Evolutionary conservation across 805 yeast genomes (phyloP).

Genomic region (Candida awuae): DNA sequence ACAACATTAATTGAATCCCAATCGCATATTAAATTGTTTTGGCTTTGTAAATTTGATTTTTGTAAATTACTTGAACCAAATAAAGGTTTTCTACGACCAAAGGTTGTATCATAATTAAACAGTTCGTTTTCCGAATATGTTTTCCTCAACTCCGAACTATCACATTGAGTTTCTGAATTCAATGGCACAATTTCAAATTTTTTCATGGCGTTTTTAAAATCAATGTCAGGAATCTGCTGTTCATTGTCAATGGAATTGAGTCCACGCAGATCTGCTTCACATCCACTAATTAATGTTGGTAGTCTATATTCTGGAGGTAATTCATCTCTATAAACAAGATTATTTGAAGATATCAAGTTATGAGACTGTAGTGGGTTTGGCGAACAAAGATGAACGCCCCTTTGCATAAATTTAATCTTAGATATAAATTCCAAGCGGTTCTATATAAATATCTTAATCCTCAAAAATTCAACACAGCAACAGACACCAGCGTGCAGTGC

Average conservation of each 20-base stretch:
- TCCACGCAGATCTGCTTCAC: constrained; percentile 15
- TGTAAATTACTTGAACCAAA: too few relatives aligned
- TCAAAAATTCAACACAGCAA: too few relatives aligned
- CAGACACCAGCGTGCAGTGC: too few relatives aligned
- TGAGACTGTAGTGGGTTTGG: constrained; percentile 8
- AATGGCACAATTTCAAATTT: constrained; percentile 8
- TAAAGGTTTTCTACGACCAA: constrained; percentile 17
- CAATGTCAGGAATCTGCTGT: constrained; percentile 21
- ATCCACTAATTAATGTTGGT: constrained; percentile 17
- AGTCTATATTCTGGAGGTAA: constrained; percentile 13
- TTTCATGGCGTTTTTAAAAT: constrained; percentile 17
- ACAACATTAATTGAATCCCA: background rate
- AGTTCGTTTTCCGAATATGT: constrained; percentile 62
- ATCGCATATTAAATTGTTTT: background rate
- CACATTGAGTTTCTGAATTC: background rate
- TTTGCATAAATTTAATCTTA: background rate
- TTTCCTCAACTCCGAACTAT: constrained; percentile 31
- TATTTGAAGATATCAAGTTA: constrained; percentile 11
- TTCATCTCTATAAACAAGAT: constrained; percentile 10
- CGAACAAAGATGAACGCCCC: background rate
- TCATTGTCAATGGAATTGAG: constrained; percentile 26
- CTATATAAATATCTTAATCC: too few relatives aligned
- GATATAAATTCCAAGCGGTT: background rate
- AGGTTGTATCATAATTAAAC: constrained; percentile 43
- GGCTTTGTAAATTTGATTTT: too few relatives aligned